These are phyloP conservation scores for Didymosphaeria variabile DNA, from an alignment of 2,329 filamentous ascomycete species.

Conservation along the genomic window DNA sequence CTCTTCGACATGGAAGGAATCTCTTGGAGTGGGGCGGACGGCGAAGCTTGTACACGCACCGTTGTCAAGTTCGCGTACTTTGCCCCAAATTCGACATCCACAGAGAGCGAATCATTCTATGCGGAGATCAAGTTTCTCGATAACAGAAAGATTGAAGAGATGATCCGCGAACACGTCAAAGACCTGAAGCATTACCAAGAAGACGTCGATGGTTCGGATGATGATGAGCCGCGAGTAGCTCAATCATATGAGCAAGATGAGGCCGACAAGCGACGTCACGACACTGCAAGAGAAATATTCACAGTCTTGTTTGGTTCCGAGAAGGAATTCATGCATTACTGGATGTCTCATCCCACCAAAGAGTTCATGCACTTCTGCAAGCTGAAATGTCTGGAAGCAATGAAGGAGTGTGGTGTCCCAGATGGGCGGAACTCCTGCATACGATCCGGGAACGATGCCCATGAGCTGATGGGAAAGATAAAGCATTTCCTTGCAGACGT, in stretches of 20 bases:
- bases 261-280: constrained; percentile 23
- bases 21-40: constrained; percentile 32
- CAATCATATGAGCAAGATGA: constrained; percentile 21
- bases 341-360: constrained; percentile 18
- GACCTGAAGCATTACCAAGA: constrained; percentile 26
- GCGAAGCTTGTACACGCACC: constrained; percentile 30
- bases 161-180: constrained; percentile 27
- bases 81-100: not conserved
- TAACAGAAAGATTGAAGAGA: constrained; percentile 18
- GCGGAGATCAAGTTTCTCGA: constrained; percentile 30
- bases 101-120: constrained; percentile 9
- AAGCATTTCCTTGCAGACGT: constrained; percentile 30
- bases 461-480: constrained; percentile 23
- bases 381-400: constrained; percentile 27
- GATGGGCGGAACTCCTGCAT: not conserved
- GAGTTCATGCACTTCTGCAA: constrained; percentile 27
- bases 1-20: constrained; percentile 26
- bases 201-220: constrained; percentile 26
- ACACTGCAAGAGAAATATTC: constrained; percentile 35
- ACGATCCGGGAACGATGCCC: constrained; percentile 11
- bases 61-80: constrained; percentile 23
- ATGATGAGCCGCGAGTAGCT: constrained; percentile 20
- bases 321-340: constrained; percentile 23
- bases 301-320: constrained; percentile 26
- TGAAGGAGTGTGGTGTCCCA: constrained; percentile 11